Conservation (phyloP, 2,329 filamentous ascomycete genomes). For the Atkinsonella hypoxylon region DNA sequence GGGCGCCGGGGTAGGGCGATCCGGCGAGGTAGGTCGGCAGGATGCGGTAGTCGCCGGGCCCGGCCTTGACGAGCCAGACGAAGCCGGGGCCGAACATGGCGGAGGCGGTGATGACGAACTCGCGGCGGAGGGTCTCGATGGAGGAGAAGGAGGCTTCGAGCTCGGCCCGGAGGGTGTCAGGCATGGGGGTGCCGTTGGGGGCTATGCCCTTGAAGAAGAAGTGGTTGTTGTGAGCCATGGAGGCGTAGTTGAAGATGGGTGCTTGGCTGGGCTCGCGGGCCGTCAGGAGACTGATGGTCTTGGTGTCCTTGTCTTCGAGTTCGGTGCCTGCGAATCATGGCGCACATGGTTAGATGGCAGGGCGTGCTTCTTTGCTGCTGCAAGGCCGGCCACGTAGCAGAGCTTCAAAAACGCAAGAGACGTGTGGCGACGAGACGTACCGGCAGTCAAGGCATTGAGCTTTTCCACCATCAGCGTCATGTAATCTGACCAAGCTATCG, state of each 20-base stretch:
- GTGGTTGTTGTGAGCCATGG: conserved; percentile 85
- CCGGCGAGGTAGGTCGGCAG: conserved; percentile 87
- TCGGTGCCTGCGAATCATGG: conserved; percentile 58
- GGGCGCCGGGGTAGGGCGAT: conserved; percentile 73
- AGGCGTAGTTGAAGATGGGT: conserved; percentile 86
- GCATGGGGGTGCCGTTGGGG: conserved; percentile 38
- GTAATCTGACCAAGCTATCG: conserved; percentile 73
- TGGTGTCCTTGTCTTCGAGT: conserved; percentile 47
- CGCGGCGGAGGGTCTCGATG: conserved; percentile 66
- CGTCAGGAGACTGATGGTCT: conserved; percentile 59
- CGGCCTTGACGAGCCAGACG: conserved; percentile 75
- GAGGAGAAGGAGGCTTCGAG: conserved; percentile 68
- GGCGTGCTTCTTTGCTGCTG: too few relatives aligned
- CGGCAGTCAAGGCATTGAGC: conserved; percentile 61
- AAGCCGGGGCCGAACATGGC: conserved; percentile 96
- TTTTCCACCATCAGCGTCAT: conserved; percentile 62
- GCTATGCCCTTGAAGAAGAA: conserved; percentile 60
- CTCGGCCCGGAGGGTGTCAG: conserved; percentile 39
- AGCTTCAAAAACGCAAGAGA: background rate
- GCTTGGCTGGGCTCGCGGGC: conserved; percentile 71
- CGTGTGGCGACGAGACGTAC: conserved; percentile 33
- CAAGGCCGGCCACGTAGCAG: too few relatives aligned
- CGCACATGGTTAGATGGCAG: too few relatives aligned
- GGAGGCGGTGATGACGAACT: conserved; percentile 69
- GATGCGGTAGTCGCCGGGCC: conserved; percentile 46